Base-by-base conservation (phyloP, 2,329 filamentous ascomycete genomes). In the Fusarium humuli region DNA sequence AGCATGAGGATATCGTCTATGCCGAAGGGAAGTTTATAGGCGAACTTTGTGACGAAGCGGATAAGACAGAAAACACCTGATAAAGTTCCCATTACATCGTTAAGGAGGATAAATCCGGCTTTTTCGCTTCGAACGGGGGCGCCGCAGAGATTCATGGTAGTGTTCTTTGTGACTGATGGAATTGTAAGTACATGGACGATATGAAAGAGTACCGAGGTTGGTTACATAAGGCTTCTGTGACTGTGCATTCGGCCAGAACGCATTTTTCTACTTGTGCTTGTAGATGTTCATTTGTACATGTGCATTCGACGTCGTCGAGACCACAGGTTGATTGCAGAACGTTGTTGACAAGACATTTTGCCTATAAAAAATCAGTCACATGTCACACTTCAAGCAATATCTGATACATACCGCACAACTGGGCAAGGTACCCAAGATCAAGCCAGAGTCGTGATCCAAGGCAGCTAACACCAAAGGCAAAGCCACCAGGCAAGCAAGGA, bases 1-100 rank as follows among this genome's bases (percentile, higher is more conserved):
- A 81, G 57, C 29, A 79, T 77, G 45, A 79, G 75, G 69, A 77
- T 78, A 59, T 83, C 81, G 61, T 83, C 81, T 2, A 80, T 59
- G 0, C 77, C 81, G 16, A 83, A 76, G 0, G 75, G 73, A 2
- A 79, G 47, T 30, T 78, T 80, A 4, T 75, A 68, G 18, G 62
- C 78, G 18, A 82, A 60, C 54, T 78, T 80, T 44, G 74, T 79
- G 3, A 65, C 72, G 11, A 85, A 77, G 16, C 85, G 82, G 13
- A 83, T 73, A 5, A 81, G 62, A 22, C 84, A 75, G 60, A 84
- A 83, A 23, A 65, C 48, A 69, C 79, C 71, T 68, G 76, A 75
- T 2, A 83, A 72, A 49, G 75, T 74, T 13, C 79, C 68, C 46
- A 82, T 76, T 32, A 78, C 66, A 13, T 67, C 64, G 2, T 71